A percentile compares a stretch with the other conserved stretches of the same genome.
Evolutionary conservation across 305 asterid genomes (phyloP).

Genomic region (Galium porrigens): DNA sequence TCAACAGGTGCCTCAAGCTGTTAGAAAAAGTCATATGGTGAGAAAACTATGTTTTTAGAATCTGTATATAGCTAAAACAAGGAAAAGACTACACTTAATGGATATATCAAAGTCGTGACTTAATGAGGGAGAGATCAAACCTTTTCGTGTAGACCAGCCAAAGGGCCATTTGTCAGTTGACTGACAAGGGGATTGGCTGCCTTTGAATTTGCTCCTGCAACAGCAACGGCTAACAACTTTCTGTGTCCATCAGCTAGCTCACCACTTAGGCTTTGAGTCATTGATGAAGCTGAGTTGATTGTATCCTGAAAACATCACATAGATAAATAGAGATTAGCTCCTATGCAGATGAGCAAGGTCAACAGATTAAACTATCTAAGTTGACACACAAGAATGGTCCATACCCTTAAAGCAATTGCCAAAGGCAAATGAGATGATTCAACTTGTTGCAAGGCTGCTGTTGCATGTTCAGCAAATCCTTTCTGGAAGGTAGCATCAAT

Average conservation of each 20-base stretch:
- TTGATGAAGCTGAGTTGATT: constrained; percentile 55
- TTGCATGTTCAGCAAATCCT: constrained; percentile 69
- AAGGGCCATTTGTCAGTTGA: constrained; percentile 73
- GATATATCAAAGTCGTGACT: neutral
- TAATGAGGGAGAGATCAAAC: constrained; percentile 21
- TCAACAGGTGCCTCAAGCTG: constrained; percentile 71
- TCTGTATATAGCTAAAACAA: neutral
- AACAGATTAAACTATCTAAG: constrained; percentile 4
- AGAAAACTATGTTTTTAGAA: constrained; percentile 14
- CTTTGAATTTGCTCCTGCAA: constrained; percentile 52
- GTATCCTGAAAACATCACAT: constrained; percentile 45
- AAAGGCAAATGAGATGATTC: constrained; percentile 71
- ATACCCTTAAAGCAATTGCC: constrained; percentile 69
- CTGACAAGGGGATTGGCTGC: constrained; percentile 41
- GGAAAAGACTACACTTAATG: no score
- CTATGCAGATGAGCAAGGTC: constrained; percentile 5
- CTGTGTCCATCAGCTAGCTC: constrained; percentile 83
- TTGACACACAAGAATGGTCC: constrained; percentile 3
- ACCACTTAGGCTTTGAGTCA: constrained; percentile 61
- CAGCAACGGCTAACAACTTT: constrained; percentile 58
- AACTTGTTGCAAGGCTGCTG: constrained; percentile 56
- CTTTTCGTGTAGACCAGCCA: constrained; percentile 66
- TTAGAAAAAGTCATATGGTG: constrained; percentile 5
- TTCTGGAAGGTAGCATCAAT: constrained; percentile 72
- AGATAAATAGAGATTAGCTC: constrained; percentile 10